Percentiles rank a stretch among this genome's conserved stretches.
phyloP scores from a whole-genome alignment of 176 grass and related monocot genomes.

The Hordeum vulgare region DNA sequence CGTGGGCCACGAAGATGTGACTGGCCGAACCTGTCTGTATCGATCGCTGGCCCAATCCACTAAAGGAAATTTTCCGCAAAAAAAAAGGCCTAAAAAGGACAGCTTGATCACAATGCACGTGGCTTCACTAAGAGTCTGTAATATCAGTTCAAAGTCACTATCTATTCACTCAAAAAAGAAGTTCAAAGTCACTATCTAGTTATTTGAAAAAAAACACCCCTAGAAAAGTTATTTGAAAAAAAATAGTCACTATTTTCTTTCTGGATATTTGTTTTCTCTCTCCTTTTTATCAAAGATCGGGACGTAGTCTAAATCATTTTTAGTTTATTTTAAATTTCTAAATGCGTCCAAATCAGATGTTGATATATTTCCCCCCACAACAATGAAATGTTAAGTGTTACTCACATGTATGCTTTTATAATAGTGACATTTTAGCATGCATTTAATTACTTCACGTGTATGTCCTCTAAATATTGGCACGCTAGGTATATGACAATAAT shows the following conservation, averaged over 20 bases:
- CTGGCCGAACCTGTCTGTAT: background rate
- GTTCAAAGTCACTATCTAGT: too few species aligned
- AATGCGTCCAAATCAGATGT: background rate
- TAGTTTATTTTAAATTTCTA: background rate
- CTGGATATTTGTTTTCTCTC: too few species aligned
- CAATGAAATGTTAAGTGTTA: background rate
- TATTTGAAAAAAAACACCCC: too few species aligned
- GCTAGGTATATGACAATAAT: background rate
- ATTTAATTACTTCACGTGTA: background rate
- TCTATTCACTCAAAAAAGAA: too few species aligned
- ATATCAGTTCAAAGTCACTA: too few species aligned
- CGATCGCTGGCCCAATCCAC: background rate
- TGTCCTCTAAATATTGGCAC: background rate
- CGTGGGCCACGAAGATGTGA: background rate
- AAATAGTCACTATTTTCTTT: too few species aligned
- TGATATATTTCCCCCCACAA: background rate
- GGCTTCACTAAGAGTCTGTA: too few species aligned
- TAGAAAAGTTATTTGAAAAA: too few species aligned
- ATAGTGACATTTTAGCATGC: background rate
- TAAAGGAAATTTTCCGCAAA: too few species aligned
- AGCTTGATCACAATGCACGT: background rate
- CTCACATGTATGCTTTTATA: background rate
- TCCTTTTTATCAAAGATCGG: too few species aligned
- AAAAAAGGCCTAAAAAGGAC: background rate
- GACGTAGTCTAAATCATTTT: background rate